A percentile compares a stretch with the other conserved stretches of the same genome.
These are phyloP conservation scores for Glycine soja DNA, from an alignment of 306 rosid genomes.

Conservation along the genomic window DNA sequence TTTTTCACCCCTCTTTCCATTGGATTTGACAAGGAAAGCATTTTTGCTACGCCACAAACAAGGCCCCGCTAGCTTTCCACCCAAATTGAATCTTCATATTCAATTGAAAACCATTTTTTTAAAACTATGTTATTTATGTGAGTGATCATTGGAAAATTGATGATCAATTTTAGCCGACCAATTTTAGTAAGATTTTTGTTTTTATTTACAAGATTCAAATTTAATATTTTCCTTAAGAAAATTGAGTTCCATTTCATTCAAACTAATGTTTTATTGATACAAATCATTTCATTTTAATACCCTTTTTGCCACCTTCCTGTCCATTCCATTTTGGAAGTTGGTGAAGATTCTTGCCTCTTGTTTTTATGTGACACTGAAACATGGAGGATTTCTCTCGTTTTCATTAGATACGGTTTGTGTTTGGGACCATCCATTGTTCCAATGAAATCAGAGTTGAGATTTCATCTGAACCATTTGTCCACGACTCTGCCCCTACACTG, in stretches of 20 bases:
- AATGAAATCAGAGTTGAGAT: slow-evolving; percentile 21
- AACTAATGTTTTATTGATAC: no score
- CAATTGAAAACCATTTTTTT: neutral
- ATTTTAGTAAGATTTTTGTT: no score
- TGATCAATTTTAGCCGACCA: no score
- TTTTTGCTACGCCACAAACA: slow-evolving; percentile 25
- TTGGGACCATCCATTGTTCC: slow-evolving; percentile 44
- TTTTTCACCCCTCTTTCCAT: neutral
- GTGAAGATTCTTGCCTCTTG: slow-evolving; percentile 42
- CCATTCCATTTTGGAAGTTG: slow-evolving; percentile 38
- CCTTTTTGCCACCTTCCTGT: slow-evolving; percentile 24
- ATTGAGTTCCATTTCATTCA: no score
- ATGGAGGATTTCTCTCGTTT: slow-evolving; percentile 40
- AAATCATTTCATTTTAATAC: slow-evolving; percentile 33
- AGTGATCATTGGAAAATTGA: no score
- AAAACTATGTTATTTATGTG: no score
- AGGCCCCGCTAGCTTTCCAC: neutral
- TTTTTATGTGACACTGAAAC: slow-evolving; percentile 30
- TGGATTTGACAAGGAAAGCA: slow-evolving; percentile 36
- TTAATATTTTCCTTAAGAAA: no score
- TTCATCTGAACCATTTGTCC: slow-evolving; percentile 47
- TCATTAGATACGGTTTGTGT: slow-evolving; percentile 32
- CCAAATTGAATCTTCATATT: slow-evolving; percentile 38
- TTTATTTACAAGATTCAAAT: no score
- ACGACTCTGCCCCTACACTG: slow-evolving; percentile 41